Evolutionary conservation across 192 early-diverging fungal species (phyloP), one percentile per base, ranked within the genome.

Genomic region (Neocallimastix lanati): DNA sequence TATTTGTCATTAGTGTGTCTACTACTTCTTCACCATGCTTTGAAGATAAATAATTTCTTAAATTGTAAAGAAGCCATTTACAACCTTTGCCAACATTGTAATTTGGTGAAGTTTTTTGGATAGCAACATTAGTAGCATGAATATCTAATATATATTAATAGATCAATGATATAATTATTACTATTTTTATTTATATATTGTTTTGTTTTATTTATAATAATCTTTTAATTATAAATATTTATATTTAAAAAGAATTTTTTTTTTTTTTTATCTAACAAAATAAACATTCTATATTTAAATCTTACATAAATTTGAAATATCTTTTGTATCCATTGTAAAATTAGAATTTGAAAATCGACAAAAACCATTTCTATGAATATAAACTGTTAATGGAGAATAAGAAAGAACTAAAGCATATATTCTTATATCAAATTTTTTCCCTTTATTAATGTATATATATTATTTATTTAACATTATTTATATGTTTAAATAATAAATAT

Each of bases 401-500:
- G 88, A 91, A 13, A 87, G 88, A 37, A 90, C 88, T 5, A 91
- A 84, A 27, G 88, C 90, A 77, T 91, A 91, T 77, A 81, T 82
- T 28, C 90, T 81, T 36, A 91, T 89, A 81, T 91, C 90, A 83
- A 91, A 91, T 79, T 91, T 91, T 80, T 91, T 91, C 13, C 89
- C 89, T 88, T 28, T 15, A 36, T 76, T 0, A 15, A 76, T 29
- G 2, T 13, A 21, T 35, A 82, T 11, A 28, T 16, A 30, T 81
- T 29, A 3, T 37, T 18, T 16, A 38, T 38, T 14, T 13, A 15
- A 13, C 14, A 14, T 38, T 14, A 12, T 38, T n/a, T n/a, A n/a
- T n/a, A n/a, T n/a, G n/a, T n/a, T n/a, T n/a, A n/a, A n/a, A n/a
- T n/a, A n/a, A n/a, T n/a, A n/a, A n/a, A n/a, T n/a, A n/a, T n/a